These are phyloP conservation scores for Kuraishia ogatae DNA, from an alignment of 805 yeast species.

Conservation along the genomic window DNA sequence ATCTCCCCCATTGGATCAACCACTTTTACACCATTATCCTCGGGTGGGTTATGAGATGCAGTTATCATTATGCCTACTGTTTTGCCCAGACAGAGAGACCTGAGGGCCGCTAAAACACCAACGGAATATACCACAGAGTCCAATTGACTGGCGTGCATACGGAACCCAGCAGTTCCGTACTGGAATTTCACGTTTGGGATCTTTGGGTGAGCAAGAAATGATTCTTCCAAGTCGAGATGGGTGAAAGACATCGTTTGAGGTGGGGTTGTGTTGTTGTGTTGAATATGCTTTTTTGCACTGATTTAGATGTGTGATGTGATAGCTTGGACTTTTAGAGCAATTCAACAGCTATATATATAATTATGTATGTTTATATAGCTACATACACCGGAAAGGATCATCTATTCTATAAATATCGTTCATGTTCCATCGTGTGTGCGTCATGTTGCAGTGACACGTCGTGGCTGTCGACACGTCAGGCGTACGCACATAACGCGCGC, in stretches of 20 bases:
- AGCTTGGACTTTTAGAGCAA: too few relatives aligned
- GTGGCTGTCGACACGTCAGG: not conserved
- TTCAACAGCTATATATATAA: too few relatives aligned
- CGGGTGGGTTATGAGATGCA: slow-evolving; percentile 90
- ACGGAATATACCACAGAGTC: slow-evolving; percentile 81
- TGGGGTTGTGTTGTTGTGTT: too few relatives aligned
- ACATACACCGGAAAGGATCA: too few relatives aligned
- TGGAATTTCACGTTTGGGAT: slow-evolving; percentile 36
- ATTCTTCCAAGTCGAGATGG: not conserved
- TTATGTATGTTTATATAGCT: too few relatives aligned
- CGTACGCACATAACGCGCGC: not conserved
- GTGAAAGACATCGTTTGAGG: not conserved
- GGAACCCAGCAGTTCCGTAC: slow-evolving; percentile 98
- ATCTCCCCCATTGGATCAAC: slow-evolving; percentile 90
- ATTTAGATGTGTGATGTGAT: too few relatives aligned
- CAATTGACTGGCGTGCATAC: slow-evolving; percentile 59
- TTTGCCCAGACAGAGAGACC: slow-evolving; percentile 62
- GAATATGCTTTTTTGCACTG: too few relatives aligned
- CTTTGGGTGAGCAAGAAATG: slow-evolving; percentile 26
- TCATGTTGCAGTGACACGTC: not conserved
- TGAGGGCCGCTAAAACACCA: slow-evolving; percentile 72
- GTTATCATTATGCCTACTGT: slow-evolving; percentile 95
- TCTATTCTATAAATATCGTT: not conserved
- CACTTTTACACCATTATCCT: slow-evolving; percentile 87
- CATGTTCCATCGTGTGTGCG: not conserved